These are phyloP conservation scores for Solanum okadae DNA, from an alignment of 257 asterid species.

Conservation along the genomic window DNA sequence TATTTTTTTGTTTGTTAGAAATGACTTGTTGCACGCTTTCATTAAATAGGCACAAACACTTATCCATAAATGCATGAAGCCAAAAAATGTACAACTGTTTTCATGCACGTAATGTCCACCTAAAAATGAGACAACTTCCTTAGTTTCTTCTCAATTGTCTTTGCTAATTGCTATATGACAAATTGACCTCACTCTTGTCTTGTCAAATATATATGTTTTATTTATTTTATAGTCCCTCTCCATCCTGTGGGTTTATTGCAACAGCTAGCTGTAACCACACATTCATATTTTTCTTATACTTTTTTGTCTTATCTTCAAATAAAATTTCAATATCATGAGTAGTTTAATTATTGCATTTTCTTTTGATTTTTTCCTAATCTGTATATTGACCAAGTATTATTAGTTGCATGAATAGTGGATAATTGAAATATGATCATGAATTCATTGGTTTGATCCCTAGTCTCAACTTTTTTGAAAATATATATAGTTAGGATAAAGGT, in stretches of 20 bases:
- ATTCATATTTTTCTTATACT: background rate
- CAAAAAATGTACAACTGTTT: background rate
- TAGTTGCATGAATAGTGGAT: background rate
- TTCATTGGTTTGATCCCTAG: background rate
- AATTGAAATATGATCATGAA: background rate
- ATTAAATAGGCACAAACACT: background rate
- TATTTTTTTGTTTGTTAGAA: background rate
- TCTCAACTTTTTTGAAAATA: background rate
- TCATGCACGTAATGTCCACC: background rate
- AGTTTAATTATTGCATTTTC: background rate
- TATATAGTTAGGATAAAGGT: too few species aligned
- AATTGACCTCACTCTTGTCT: background rate
- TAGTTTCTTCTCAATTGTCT: background rate
- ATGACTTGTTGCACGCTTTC: background rate
- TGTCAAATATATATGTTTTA: background rate
- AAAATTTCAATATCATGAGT: background rate
- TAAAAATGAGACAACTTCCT: background rate
- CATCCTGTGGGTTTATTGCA: background rate
- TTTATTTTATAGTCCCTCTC: background rate
- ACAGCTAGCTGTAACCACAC: background rate
- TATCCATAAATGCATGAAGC: background rate
- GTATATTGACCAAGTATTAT: background rate
- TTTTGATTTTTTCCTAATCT: background rate
- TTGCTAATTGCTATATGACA: background rate
- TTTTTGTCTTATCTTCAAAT: background rate